phyloP scores from a whole-genome alignment of 2,329 filamentous ascomycete species.

The Colletotrichum scovillei region DNA sequence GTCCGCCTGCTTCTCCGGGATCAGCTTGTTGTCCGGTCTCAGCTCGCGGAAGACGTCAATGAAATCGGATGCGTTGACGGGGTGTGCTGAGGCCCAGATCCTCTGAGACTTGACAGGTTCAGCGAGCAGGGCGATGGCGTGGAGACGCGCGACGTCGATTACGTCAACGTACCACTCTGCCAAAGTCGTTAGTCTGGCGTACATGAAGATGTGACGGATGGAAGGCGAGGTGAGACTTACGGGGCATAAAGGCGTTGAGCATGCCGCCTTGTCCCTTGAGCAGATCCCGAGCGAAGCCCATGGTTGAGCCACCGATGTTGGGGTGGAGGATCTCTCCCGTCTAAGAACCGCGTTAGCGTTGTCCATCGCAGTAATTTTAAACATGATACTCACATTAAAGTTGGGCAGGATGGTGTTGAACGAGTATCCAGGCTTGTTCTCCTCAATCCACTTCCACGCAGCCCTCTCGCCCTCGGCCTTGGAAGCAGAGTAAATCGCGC shows the following conservation, averaged over 20 bases:
- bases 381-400: constrained; percentile 35
- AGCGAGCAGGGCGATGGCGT: constrained; percentile 62
- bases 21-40: constrained; percentile 32
- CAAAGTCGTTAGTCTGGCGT: background rate
- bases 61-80: constrained; percentile 21
- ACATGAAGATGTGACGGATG: background rate
- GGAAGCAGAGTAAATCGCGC: constrained; percentile 49
- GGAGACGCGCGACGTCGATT: constrained; percentile 61
- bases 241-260: background rate
- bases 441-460: constrained; percentile 50
- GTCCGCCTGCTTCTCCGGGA: constrained; percentile 18
- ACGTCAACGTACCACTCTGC: constrained; percentile 59
- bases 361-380: background rate
- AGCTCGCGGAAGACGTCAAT: constrained; percentile 16
- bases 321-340: constrained; percentile 33
- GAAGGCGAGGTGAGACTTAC: background rate
- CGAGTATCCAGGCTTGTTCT: constrained; percentile 46
- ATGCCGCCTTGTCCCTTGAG: constrained; percentile 13
- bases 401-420: constrained; percentile 45
- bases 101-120: constrained; percentile 58
- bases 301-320: constrained; percentile 35
- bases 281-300: constrained; percentile 23
- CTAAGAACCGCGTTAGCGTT: background rate
- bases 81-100: constrained; percentile 62
- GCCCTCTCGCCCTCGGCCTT: constrained; percentile 51